A percentile compares a stretch with the other conserved stretches of the same genome.
Evolutionary conservation across 1,139 yeast species (phyloP).

Genomic region (Candida albicans): DNA sequence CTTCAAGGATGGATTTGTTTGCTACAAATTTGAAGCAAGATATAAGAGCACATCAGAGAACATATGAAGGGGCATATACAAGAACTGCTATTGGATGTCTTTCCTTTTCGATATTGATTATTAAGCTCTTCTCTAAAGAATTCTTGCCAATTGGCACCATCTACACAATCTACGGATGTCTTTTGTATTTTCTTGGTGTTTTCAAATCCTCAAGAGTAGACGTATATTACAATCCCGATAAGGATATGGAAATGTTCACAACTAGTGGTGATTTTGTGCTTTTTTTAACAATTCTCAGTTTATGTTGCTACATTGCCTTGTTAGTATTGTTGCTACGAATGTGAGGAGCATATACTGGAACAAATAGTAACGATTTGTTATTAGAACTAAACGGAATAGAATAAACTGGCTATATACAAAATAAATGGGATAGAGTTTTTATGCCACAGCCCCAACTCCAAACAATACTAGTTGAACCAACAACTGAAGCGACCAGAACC

Average conservation of each 20-base stretch:
- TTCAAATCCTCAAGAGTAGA: constrained; percentile 46
- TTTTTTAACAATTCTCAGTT: constrained; percentile 42
- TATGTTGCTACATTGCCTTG: constrained; percentile 45
- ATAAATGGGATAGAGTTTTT: background rate
- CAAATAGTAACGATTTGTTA: too few species aligned
- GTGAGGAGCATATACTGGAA: constrained; percentile 16
- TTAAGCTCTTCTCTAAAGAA: constrained; percentile 53
- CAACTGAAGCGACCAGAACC: constrained; percentile 90
- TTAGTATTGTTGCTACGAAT: constrained; percentile 42
- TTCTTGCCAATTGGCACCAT: constrained; percentile 55
- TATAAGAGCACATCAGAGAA: constrained; percentile 59
- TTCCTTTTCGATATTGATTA: constrained; percentile 48
- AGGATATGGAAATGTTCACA: constrained; percentile 40
- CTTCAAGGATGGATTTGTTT: constrained; percentile 36
- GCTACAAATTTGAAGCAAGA: constrained; percentile 46
- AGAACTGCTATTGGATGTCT: constrained; percentile 51
- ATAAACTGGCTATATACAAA: constrained; percentile 3
- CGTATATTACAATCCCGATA: constrained; percentile 44
- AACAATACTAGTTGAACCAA: constrained; percentile 77
- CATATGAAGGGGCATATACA: constrained; percentile 63
- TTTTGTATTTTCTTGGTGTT: constrained; percentile 50
- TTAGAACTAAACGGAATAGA: background rate
- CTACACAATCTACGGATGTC: constrained; percentile 51
- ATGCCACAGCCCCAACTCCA: constrained; percentile 61
- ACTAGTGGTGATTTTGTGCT: constrained; percentile 55